Evolutionary conservation across 208 protist species (phyloP), one percentile per base, ranked within the genome.

Genomic region (Crithidia acanthocephali): DNA sequence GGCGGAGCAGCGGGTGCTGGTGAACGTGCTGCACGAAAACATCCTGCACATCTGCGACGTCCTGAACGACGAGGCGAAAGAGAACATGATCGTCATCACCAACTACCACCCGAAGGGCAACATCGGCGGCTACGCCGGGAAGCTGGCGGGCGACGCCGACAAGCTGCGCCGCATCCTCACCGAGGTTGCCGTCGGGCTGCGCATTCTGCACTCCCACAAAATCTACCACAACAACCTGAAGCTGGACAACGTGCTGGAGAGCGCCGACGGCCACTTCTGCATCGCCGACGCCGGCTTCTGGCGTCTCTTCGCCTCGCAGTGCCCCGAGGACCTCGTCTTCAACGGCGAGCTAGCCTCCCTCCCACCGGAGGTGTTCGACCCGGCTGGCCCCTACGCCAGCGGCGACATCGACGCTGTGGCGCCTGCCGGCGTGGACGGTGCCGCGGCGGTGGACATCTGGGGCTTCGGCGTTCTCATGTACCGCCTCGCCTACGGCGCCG

Each of bases 141-240:
- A 76, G n/a, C 60, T 92, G 2, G 76, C 77, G 53, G 55, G 77
- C 44, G 80, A 91, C 18, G 66, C 72, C 16, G 85, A 91, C 9
- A 76, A 80, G 60, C 71, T 94, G 56, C 65, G 77, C 32, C 67
- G 62, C 28, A 85, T 94, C 30, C 53, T 93, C 11, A 68, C 45
- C 18, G 88, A 93, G 61, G 73, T 96, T 15, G 85, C 68, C 4
- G 60, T 85, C 16, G 91, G 82, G 35, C 77, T 96, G 16, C 84
- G 82, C 59, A 66, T 89, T 45, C 62, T 96, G 45, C 88, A 96
- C 73, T 88, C 85, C 8, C 79, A 88, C 74, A 70, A 85, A 16
- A 80, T 96, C 22, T 91, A 88, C 47, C 91, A 96, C 74, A 81
- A 93, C 61, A 94, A 96, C 44, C 53, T 96, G 37, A 93, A 93